Conservation (phyloP, 257 asterid genomes). For the Cynanchum wilfordii region DNA sequence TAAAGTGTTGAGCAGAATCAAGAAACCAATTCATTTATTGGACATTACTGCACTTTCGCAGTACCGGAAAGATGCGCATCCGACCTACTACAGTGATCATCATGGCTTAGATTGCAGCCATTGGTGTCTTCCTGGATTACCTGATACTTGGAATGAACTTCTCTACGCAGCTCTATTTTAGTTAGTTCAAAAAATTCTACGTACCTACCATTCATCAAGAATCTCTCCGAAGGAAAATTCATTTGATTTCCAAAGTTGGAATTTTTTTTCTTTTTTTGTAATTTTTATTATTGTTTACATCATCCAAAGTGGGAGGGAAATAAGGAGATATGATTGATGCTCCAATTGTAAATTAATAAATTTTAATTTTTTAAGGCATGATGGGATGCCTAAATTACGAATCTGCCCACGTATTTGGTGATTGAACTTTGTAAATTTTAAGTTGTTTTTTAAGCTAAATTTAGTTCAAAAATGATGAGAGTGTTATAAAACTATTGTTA, state of each 20-base stretch:
- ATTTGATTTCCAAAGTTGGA: slow-evolving; percentile 14
- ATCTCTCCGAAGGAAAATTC: not conserved
- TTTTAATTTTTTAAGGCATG: slow-evolving; percentile 31
- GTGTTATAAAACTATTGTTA: too few species aligned
- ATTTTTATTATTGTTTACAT: slow-evolving; percentile 7
- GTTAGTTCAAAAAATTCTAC: not conserved
- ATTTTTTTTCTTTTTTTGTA: not conserved
- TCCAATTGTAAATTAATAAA: slow-evolving; percentile 25
- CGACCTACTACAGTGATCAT: slow-evolving; percentile 50
- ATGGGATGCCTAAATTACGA: slow-evolving; percentile 25
- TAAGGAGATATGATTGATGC: slow-evolving; percentile 10
- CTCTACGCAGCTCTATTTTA: slow-evolving; percentile 54
- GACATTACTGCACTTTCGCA: slow-evolving; percentile 77
- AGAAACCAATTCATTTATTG: slow-evolving; percentile 66
- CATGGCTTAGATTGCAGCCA: slow-evolving; percentile 85
- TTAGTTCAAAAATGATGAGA: too few species aligned
- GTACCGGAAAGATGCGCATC: slow-evolving; percentile 83
- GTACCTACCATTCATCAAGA: too few species aligned
- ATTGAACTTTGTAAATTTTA: too few species aligned
- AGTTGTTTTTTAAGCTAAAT: too few species aligned
- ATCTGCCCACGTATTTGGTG: not conserved
- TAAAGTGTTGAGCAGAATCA: slow-evolving; percentile 71
- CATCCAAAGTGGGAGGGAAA: slow-evolving; percentile 21
- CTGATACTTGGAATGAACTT: slow-evolving; percentile 86
- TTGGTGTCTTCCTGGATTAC: slow-evolving; percentile 97